These are phyloP conservation scores for Mucor velutinosus DNA, from an alignment of 371 early-diverging fungal species.

Conservation along the genomic window DNA sequence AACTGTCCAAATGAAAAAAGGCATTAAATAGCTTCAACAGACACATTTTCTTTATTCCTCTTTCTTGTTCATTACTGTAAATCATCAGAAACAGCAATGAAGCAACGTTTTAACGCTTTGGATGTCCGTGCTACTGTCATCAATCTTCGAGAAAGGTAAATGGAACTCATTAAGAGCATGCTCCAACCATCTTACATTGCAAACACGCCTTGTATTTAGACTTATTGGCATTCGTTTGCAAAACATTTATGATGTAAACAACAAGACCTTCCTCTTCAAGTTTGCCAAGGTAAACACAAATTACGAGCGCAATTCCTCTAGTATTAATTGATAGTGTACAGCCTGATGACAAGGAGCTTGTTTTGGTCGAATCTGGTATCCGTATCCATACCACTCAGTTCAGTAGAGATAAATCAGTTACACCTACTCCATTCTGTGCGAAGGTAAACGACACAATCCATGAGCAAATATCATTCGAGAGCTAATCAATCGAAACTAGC, in stretches of 20 bases:
- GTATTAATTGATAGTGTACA: constrained; percentile 9
- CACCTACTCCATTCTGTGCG: constrained; percentile 87
- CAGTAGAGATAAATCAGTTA: constrained; percentile 80
- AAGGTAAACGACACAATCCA: constrained; percentile 54
- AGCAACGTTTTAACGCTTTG: constrained; percentile 83
- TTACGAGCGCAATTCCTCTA: too few relatives aligned
- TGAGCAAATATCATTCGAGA: background rate
- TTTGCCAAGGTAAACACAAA: constrained; percentile 72
- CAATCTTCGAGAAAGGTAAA: constrained; percentile 67
- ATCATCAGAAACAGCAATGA: constrained; percentile 36
- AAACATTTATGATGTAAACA: constrained; percentile 93
- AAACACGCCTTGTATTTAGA: constrained; percentile 26
- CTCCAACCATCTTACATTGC: background rate
- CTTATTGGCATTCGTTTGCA: constrained; percentile 88
- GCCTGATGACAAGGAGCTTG: constrained; percentile 86
- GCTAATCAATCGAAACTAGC: constrained; percentile 31
- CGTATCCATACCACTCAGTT: constrained; percentile 92
- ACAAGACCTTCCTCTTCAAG: constrained; percentile 90
- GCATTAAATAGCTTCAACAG: background rate
- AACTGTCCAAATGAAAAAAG: background rate
- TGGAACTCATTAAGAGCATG: background rate
- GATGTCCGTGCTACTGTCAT: constrained; percentile 86
- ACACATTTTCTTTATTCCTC: background rate
- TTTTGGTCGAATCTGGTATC: constrained; percentile 92
- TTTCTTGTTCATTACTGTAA: background rate